Evolutionary conservation across 352 stramenopile genomes (phyloP).

Genomic region (Globisporangium radiosum): DNA sequence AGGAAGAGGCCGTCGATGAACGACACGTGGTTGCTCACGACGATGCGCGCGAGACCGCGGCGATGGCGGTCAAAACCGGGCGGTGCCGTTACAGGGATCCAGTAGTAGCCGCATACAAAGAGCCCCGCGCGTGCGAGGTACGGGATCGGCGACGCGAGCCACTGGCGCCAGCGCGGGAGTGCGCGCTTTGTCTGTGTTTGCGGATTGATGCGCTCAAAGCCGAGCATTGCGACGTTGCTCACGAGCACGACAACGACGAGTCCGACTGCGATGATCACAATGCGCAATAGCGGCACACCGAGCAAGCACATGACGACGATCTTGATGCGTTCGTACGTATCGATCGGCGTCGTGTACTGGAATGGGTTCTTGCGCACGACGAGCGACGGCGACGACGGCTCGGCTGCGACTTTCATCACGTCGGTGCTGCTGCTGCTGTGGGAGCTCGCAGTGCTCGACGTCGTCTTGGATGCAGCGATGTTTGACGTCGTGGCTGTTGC

Average conservation of each 20-base stretch:
- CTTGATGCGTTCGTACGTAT: constrained; percentile 55
- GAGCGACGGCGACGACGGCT: neutral
- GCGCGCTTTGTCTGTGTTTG: constrained; percentile 17
- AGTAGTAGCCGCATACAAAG: constrained; percentile 65
- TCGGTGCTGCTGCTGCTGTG: too few relatives aligned
- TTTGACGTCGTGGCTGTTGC: neutral
- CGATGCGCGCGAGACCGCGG: constrained; percentile 26
- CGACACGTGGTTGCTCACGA: constrained; percentile 66
- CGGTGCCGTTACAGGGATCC: constrained; percentile 42
- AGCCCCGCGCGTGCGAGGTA: constrained; percentile 41
- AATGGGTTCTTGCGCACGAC: constrained; percentile 40
- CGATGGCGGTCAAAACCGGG: constrained; percentile 8
- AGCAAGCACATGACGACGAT: constrained; percentile 46
- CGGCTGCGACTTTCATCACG: constrained; percentile 7
- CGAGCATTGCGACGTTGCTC: constrained; percentile 41
- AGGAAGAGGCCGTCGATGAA: constrained; percentile 69
- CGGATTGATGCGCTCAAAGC: constrained; percentile 37
- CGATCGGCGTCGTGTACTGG: constrained; percentile 44
- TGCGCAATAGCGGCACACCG: constrained; percentile 46
- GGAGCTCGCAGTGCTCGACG: neutral
- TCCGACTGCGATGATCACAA: constrained; percentile 33
- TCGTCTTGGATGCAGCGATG: neutral
- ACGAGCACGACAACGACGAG: constrained; percentile 29
- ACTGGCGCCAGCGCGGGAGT: constrained; percentile 38
- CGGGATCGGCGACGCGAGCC: constrained; percentile 26